phyloP scores from a whole-genome alignment of 2,329 filamentous ascomycete species.

The Phialophora verrucosa region DNA sequence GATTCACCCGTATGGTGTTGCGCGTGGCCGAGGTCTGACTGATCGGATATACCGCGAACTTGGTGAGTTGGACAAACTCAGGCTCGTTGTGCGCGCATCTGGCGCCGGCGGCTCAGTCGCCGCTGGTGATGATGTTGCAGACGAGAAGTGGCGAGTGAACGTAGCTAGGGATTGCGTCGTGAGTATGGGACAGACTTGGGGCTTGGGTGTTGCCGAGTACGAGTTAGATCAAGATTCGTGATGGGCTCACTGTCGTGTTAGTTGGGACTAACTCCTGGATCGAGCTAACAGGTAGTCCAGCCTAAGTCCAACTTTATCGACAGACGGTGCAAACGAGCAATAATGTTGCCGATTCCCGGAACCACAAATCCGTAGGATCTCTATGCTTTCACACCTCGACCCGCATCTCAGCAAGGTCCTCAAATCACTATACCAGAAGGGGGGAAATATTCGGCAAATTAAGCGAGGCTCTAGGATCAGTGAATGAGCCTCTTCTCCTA shows the following conservation, averaged over 20 bases:
- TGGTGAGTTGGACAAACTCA: conserved; percentile 53
- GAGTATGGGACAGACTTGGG: conserved; percentile 48
- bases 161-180: conserved; percentile 55
- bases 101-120: conserved; percentile 36
- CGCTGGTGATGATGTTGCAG: conserved; percentile 47
- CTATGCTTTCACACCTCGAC: too few relatives aligned
- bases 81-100: conserved; percentile 53
- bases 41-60: conserved; percentile 55
- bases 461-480: too few relatives aligned
- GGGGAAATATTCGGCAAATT: too few relatives aligned
- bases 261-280: too few relatives aligned
- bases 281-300: not conserved
- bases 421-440: too few relatives aligned
- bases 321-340: too few relatives aligned
- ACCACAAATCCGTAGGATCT: too few relatives aligned
- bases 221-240: conserved; percentile 43
- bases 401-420: too few relatives aligned
- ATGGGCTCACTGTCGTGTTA: not conserved
- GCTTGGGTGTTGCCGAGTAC: conserved; percentile 53
- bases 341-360: too few relatives aligned
- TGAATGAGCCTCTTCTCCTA: too few relatives aligned
- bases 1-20: conserved; percentile 52
- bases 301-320: not conserved
- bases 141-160: conserved; percentile 57
- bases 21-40: conserved; percentile 45